Conservation (phyloP, 495 filamentous ascomycete genomes). For the Aspergillus sclerotiicarbonarius region DNA sequence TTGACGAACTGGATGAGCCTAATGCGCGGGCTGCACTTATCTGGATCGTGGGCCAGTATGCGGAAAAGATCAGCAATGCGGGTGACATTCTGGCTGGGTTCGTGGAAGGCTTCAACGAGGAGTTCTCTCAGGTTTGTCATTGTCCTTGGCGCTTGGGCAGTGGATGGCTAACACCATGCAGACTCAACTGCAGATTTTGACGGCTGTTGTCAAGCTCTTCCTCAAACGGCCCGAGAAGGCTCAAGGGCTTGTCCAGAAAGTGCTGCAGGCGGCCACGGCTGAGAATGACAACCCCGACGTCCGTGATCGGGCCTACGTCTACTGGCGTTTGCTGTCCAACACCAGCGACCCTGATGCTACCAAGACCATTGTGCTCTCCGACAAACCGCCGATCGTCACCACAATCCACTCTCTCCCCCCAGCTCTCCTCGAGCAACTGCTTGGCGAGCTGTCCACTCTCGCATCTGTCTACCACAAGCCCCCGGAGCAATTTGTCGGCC, state of each 20-base stretch:
- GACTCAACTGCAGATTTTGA: constrained; percentile 94
- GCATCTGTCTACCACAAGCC: constrained; percentile 99
- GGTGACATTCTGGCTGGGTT: constrained; percentile 84
- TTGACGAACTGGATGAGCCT: constrained; percentile 95
- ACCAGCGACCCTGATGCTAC: constrained; percentile 81
- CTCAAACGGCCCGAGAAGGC: constrained; percentile 93
- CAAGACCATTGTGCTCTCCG: constrained; percentile 85
- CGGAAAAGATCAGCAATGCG: constrained; percentile 97
- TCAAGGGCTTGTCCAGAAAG: constrained; percentile 88
- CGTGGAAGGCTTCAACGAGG: constrained; percentile 88
- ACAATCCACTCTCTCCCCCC: constrained; percentile 87
- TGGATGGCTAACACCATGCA: constrained; percentile 30
- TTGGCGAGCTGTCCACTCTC: constrained; percentile 89
- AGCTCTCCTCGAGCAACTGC: constrained; percentile 77
- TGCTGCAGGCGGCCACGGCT: constrained; percentile 85
- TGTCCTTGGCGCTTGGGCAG: not conserved
- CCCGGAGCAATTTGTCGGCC: constrained; percentile 91
- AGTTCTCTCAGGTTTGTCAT: constrained; percentile 72
- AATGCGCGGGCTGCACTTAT: constrained; percentile 89
- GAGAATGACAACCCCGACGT: constrained; percentile 98
- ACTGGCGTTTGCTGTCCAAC: constrained; percentile 91
- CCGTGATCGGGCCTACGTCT: constrained; percentile 94
- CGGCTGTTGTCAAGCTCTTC: constrained; percentile 95
- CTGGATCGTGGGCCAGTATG: constrained; percentile 98
- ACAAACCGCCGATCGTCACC: constrained; percentile 90